These are phyloP conservation scores for Tricholomella constricta DNA, from an alignment of 768 basidiomycete genomes.

Conservation along the genomic window DNA sequence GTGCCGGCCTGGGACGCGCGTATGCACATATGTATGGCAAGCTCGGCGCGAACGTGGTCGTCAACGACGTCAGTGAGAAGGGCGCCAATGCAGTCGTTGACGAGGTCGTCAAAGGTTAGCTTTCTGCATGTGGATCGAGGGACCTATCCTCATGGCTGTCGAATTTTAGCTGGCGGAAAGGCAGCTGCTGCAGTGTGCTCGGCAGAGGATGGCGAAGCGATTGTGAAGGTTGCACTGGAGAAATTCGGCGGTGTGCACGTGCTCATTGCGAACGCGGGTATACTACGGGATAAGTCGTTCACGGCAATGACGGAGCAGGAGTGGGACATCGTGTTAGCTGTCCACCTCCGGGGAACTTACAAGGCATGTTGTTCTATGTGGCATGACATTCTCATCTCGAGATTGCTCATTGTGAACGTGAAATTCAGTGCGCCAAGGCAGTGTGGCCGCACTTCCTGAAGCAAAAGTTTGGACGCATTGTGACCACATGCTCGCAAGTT, in stretches of 20 bases:
- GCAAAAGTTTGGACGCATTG: conserved; percentile 94
- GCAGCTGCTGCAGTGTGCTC: conserved; percentile 83
- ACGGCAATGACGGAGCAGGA: conserved; percentile 85
- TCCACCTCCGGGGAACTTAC: conserved; percentile 90
- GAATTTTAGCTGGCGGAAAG: conserved; percentile 76
- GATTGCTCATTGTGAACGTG: not conserved
- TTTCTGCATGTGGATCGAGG: not conserved
- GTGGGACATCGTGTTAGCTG: conserved; percentile 90
- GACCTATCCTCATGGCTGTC: not conserved
- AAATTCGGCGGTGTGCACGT: conserved; percentile 88
- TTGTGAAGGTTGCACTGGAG: conserved; percentile 85
- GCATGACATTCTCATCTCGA: too few relatives aligned
- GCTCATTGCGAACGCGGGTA: conserved; percentile 91
- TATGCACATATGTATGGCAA: conserved; percentile 91
- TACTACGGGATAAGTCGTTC: conserved; percentile 93
- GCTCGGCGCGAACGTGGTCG: conserved; percentile 94
- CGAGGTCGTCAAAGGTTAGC: conserved; percentile 78
- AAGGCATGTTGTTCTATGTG: conserved; percentile 50
- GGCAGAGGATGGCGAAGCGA: conserved; percentile 87
- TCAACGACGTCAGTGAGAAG: conserved; percentile 92
- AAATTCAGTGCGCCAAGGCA: conserved; percentile 80
- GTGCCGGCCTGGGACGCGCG: conserved; percentile 89
- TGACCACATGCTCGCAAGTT: conserved; percentile 91
- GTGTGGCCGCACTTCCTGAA: conserved; percentile 97
- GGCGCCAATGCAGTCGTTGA: conserved; percentile 81